Conservation (phyloP, 257 asterid species). For the Coffea canephora region DNA sequence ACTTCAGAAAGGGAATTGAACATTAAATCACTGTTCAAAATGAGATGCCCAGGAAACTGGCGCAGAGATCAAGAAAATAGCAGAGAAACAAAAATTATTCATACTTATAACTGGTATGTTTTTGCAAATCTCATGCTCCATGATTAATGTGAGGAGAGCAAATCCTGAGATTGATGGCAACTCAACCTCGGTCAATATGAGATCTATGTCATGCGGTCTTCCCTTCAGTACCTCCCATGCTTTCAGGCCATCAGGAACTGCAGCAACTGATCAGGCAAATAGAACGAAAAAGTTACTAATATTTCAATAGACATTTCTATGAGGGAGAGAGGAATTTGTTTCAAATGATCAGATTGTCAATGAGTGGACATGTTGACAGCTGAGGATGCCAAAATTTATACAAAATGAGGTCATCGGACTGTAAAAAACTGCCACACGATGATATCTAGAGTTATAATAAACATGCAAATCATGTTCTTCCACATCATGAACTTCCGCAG, state of each 20-base stretch:
- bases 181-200: constrained; percentile 89
- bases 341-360: constrained; percentile 8
- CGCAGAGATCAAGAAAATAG: neutral
- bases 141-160: constrained; percentile 86
- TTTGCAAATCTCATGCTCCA: constrained; percentile 93
- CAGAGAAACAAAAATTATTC: constrained; percentile 14
- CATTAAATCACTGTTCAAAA: neutral
- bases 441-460: neutral
- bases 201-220: constrained; percentile 66
- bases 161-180: constrained; percentile 93
- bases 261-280: constrained; percentile 59
- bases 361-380: neutral
- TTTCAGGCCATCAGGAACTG: constrained; percentile 85
- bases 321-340: neutral
- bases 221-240: constrained; percentile 89
- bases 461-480: neutral
- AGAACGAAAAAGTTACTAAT: neutral
- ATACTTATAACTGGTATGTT: constrained; percentile 92
- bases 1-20: constrained; percentile 45
- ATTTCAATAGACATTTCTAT: neutral
- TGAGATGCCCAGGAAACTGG: neutral
- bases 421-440: neutral
- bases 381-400: neutral
- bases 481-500: too few species aligned
- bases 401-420: neutral